Percentiles rank a stretch among this genome's conserved stretches.
These are phyloP conservation scores for Sporothrix protearum DNA, from an alignment of 2,329 filamentous ascomycete species.

Conservation along the genomic window DNA sequence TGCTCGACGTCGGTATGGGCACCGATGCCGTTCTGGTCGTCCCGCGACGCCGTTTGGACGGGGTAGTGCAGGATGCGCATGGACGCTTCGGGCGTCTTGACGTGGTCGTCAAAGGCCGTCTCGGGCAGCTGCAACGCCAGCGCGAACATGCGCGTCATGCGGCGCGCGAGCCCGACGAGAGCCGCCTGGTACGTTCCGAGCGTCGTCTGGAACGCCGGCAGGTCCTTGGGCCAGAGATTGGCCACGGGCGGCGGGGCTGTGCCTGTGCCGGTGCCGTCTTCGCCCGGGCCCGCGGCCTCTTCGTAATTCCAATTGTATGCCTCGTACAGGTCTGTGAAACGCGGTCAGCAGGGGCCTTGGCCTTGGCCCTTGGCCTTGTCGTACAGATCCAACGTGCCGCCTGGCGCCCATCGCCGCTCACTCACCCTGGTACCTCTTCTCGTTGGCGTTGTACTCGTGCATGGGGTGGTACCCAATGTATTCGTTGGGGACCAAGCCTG, in stretches of 20 bases:
- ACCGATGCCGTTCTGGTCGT: slow-evolving; percentile 27
- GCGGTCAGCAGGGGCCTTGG: neutral
- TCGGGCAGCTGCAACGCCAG: slow-evolving; percentile 25
- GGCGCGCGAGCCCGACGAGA: slow-evolving; percentile 21
- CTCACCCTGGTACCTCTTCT: slow-evolving; percentile 38
- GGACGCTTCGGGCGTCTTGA: slow-evolving; percentile 20
- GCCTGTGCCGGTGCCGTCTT: slow-evolving; percentile 31
- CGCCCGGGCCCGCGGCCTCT: slow-evolving; percentile 32
- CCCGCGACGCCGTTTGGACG: slow-evolving; percentile 15
- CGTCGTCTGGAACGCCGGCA: slow-evolving; percentile 38
- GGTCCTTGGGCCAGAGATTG: slow-evolving; percentile 35
- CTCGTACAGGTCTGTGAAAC: slow-evolving; percentile 33
- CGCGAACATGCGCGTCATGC: slow-evolving; percentile 24
- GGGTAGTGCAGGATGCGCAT: slow-evolving; percentile 27
- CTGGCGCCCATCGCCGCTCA: neutral
- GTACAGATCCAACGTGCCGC: neutral
- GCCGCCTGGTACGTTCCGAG: slow-evolving; percentile 28
- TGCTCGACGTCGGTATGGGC: slow-evolving; percentile 26
- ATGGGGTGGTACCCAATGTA: slow-evolving; percentile 39
- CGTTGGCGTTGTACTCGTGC: slow-evolving; percentile 40
- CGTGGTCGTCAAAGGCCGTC: slow-evolving; percentile 22
- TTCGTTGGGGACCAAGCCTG: slow-evolving; percentile 37
- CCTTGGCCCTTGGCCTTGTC: too few relatives aligned
- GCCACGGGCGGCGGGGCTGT: slow-evolving; percentile 29
- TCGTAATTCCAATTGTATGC: slow-evolving; percentile 39